phyloP scores from a whole-genome alignment of 2,329 filamentous ascomycete species.

The Fusarium sp. region DNA sequence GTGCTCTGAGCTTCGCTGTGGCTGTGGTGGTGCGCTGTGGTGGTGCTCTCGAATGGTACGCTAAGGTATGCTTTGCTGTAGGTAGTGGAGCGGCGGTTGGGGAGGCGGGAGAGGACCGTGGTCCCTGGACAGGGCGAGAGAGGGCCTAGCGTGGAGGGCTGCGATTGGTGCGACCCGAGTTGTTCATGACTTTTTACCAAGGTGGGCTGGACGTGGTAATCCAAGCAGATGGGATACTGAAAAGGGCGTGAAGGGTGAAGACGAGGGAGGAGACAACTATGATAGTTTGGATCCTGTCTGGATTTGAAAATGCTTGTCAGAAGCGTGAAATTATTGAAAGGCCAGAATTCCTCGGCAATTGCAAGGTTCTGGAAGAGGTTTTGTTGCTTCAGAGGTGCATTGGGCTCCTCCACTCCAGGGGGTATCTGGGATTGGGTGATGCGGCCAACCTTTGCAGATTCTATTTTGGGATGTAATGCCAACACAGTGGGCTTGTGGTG shows the following conservation, averaged over 20 bases:
- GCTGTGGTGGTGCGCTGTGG: slow-evolving; percentile 33
- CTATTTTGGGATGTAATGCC: slow-evolving; percentile 43
- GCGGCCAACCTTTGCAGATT: slow-evolving; percentile 27
- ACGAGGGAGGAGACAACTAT: background rate
- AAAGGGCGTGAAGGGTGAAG: background rate
- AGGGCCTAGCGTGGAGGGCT: slow-evolving; percentile 47
- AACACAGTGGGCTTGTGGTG: slow-evolving; percentile 30
- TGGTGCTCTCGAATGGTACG: slow-evolving; percentile 32
- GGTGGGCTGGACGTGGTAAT: slow-evolving; percentile 3
- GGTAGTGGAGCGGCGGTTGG: slow-evolving; percentile 39
- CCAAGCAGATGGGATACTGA: background rate
- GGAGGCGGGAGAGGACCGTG: slow-evolving; percentile 33
- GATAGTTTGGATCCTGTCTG: background rate
- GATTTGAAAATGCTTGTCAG: background rate
- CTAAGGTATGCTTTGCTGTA: slow-evolving; percentile 42
- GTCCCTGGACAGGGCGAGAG: slow-evolving; percentile 39
- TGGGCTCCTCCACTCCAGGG: slow-evolving; percentile 27
- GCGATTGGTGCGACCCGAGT: slow-evolving; percentile 46
- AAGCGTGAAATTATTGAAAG: background rate
- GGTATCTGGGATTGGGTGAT: slow-evolving; percentile 37
- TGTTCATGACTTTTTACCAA: slow-evolving; percentile 24
- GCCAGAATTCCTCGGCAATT: background rate
- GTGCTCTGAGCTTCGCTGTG: slow-evolving; percentile 41
- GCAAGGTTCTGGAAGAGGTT: slow-evolving; percentile 15
- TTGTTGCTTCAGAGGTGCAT: slow-evolving; percentile 26